A percentile compares a stretch with the other conserved stretches of the same genome.
phyloP scores from a whole-genome alignment of 1,284 basidiomycete species.

The Gymnopus androsaceus region DNA sequence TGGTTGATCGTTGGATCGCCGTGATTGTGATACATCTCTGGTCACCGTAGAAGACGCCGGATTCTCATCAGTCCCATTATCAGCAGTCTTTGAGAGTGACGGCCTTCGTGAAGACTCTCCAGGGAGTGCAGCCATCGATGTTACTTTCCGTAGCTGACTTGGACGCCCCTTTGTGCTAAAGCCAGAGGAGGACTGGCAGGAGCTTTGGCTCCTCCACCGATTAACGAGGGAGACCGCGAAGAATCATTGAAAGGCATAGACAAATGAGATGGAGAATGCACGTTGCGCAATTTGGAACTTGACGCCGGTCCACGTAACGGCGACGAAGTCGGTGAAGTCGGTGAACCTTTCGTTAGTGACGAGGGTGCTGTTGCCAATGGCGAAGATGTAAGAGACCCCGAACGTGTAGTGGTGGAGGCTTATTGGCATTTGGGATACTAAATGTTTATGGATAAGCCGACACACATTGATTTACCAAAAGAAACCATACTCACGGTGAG shows the following conservation, averaged over 20 bases:
- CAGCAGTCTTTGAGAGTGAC: constrained; percentile 3
- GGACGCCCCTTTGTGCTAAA: constrained; percentile 9
- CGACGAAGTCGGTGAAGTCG: constrained; percentile 22
- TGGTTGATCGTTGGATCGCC: neutral
- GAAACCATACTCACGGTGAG: neutral
- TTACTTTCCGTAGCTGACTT: constrained; percentile 16
- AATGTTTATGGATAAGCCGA: neutral
- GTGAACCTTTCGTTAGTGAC: constrained; percentile 18
- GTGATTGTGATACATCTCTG: neutral
- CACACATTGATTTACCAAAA: neutral
- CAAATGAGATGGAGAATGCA: constrained; percentile 51
- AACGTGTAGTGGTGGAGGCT: constrained; percentile 14
- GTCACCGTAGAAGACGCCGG: neutral
- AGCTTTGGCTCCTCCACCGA: no score
- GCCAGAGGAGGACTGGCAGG: constrained; percentile 17
- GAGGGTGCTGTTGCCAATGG: constrained; percentile 10
- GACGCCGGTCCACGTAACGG: constrained; percentile 19
- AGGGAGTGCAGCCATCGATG: constrained; percentile 14
- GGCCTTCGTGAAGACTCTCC: neutral
- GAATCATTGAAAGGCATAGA: constrained; percentile 44
- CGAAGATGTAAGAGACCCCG: constrained; percentile 6
- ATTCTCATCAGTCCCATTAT: neutral
- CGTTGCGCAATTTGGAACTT: constrained; percentile 24
- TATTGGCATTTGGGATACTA: neutral
- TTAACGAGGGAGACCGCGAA: constrained; percentile 7